Conservation (phyloP, 768 basidiomycete species). For the Boletus sp. region DNA sequence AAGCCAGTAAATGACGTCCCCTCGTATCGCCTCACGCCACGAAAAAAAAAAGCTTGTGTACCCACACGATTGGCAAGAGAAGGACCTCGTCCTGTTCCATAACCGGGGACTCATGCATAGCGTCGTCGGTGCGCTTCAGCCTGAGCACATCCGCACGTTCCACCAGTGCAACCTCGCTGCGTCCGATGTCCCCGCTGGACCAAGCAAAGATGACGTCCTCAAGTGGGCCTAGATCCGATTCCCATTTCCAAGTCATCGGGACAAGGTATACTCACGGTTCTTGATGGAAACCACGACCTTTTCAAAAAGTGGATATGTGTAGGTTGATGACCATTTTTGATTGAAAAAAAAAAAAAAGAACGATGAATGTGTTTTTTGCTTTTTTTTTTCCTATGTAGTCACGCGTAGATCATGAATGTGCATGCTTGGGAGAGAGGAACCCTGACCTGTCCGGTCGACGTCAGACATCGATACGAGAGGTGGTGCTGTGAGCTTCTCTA, state of each 20-base stretch:
- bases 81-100: slow-evolving; percentile 67
- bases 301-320: no score
- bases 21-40: not conserved
- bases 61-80: slow-evolving; percentile 79
- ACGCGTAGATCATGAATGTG: slow-evolving; percentile 11
- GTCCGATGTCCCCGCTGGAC: slow-evolving; percentile 47
- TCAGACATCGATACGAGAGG: not conserved
- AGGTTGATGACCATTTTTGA: not conserved
- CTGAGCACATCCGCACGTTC: slow-evolving; percentile 47
- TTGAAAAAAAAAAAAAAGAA: no score
- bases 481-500: not conserved
- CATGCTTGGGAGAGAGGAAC: not conserved
- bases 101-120: slow-evolving; percentile 67
- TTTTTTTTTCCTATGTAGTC: not conserved
- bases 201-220: slow-evolving; percentile 42
- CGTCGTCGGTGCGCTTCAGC: slow-evolving; percentile 61
- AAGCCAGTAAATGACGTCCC: not conserved
- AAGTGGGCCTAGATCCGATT: slow-evolving; percentile 37
- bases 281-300: no score
- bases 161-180: slow-evolving; percentile 61
- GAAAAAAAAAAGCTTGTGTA: slow-evolving; percentile 55
- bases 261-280: no score
- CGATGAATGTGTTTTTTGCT: not conserved
- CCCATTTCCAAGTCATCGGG: no score
- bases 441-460: not conserved